Conservation (phyloP, 345 rosid species). For the Salix brachista region DNA sequence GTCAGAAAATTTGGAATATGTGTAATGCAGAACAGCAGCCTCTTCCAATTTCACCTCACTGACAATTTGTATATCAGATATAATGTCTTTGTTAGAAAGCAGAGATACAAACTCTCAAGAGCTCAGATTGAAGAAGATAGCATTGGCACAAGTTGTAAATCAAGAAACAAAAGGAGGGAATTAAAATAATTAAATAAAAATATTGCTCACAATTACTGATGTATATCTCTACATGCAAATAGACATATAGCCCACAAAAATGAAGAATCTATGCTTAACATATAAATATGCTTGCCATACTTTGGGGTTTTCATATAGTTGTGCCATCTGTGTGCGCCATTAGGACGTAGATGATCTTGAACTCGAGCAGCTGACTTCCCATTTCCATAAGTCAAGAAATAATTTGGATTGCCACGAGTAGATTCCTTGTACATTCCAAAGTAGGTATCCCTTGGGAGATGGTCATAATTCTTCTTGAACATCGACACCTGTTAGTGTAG, state of each 20-base stretch:
- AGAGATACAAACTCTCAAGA: neutral
- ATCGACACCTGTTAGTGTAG: slow-evolving; percentile 56
- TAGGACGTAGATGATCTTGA: slow-evolving; percentile 88
- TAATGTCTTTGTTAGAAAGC: neutral
- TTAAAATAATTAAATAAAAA: too few relatives aligned
- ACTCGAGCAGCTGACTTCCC: slow-evolving; percentile 97
- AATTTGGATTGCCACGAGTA: slow-evolving; percentile 87
- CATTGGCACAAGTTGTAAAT: neutral
- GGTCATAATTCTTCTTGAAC: slow-evolving; percentile 96
- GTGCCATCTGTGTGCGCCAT: slow-evolving; percentile 99
- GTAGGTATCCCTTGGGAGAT: slow-evolving; percentile 78
- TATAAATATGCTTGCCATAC: slow-evolving; percentile 31
- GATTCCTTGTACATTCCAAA: slow-evolving; percentile 82
- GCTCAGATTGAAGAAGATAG: neutral
- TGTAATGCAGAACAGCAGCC: slow-evolving; percentile 83
- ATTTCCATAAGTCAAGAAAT: slow-evolving; percentile 89
- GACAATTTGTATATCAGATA: neutral
- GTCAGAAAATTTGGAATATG: slow-evolving; percentile 81
- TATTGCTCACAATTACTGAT: neutral
- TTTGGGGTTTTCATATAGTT: slow-evolving; percentile 75
- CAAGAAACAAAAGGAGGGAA: neutral
- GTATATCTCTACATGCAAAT: neutral
- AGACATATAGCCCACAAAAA: neutral
- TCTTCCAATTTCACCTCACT: slow-evolving; percentile 83
- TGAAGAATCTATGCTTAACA: neutral